These are phyloP conservation scores for Kodamaea lidongshanica DNA, from an alignment of 805 yeast genomes.

Conservation along the genomic window DNA sequence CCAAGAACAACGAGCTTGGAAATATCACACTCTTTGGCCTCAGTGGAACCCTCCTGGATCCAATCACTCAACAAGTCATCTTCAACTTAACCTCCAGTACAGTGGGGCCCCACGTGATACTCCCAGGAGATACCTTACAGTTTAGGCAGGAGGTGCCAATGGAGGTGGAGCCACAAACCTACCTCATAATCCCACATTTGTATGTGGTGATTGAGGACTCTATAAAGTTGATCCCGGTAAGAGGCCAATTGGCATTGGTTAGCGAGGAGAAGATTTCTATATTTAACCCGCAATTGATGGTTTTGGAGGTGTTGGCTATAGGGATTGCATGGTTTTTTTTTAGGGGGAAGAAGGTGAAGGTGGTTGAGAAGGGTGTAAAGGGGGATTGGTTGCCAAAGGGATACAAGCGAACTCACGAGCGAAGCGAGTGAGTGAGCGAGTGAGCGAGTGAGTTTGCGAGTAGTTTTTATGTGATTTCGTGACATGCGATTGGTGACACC, in stretches of 20 bases:
- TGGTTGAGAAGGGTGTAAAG: too few relatives aligned
- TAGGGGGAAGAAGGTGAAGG: slow-evolving; percentile 1
- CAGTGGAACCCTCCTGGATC: slow-evolving; percentile 58
- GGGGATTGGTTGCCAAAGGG: slow-evolving; percentile 1
- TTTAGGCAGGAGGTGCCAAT: slow-evolving; percentile 59
- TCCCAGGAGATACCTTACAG: slow-evolving; percentile 40
- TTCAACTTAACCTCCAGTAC: slow-evolving; percentile 62
- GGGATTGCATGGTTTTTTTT: slow-evolving; percentile 31
- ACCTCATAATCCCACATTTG: slow-evolving; percentile 54
- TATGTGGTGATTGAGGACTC: slow-evolving; percentile 46
- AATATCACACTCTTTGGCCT: slow-evolving; percentile 56
- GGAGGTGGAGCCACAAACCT: slow-evolving; percentile 51
- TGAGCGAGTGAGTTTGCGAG: too few relatives aligned
- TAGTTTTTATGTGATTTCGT: too few relatives aligned
- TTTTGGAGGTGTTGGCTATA: slow-evolving; percentile 56
- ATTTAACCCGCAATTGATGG: slow-evolving; percentile 65
- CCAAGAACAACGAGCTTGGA: slow-evolving; percentile 48
- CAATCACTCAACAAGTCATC: slow-evolving; percentile 42
- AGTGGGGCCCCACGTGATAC: slow-evolving; percentile 53
- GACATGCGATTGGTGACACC: too few relatives aligned
- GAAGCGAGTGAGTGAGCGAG: too few relatives aligned
- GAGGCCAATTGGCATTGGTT: slow-evolving; percentile 52
- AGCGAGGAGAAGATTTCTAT: slow-evolving; percentile 61
- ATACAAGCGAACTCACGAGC: too few relatives aligned
- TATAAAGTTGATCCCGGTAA: slow-evolving; percentile 50